phyloP scores from a whole-genome alignment of 176 grass and related monocot species.

The Musa schizocarpa region DNA sequence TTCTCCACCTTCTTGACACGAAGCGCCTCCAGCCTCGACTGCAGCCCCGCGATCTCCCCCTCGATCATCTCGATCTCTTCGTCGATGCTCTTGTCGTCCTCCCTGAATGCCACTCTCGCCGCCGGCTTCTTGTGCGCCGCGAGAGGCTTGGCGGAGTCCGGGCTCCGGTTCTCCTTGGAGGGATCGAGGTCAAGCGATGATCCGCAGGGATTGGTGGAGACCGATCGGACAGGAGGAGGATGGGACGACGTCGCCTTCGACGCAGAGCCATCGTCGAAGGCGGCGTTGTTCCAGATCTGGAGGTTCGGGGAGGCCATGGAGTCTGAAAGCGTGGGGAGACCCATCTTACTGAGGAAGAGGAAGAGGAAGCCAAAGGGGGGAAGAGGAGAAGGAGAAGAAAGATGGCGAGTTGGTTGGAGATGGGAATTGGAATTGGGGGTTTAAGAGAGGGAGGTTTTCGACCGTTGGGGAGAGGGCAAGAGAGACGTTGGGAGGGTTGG shows the following conservation, averaged over 20 bases:
- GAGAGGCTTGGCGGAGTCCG: neutral
- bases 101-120: neutral
- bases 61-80: constrained; percentile 37
- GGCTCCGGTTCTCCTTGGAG: constrained; percentile 22
- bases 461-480: constrained; percentile 25
- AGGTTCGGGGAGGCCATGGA: constrained; percentile 1
- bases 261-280: constrained; percentile 22
- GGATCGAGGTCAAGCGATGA: neutral
- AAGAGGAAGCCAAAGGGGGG: neutral
- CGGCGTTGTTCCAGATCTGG: constrained; percentile 36
- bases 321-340: constrained; percentile 18
- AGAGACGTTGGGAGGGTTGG: constrained; percentile 23
- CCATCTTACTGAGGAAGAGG: constrained; percentile 19
- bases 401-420: neutral
- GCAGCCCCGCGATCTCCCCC: constrained; percentile 29
- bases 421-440: neutral
- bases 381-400: neutral
- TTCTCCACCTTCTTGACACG: constrained; percentile 24
- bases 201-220: constrained; percentile 17
- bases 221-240: constrained; percentile 20
- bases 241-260: neutral
- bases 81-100: constrained; percentile 1
- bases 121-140: neutral
- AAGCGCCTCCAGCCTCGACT: constrained; percentile 20
- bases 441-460: constrained; percentile 24